Evolutionary conservation across 1,284 basidiomycete genomes (phyloP).

Genomic region (Puccinia coronata): DNA sequence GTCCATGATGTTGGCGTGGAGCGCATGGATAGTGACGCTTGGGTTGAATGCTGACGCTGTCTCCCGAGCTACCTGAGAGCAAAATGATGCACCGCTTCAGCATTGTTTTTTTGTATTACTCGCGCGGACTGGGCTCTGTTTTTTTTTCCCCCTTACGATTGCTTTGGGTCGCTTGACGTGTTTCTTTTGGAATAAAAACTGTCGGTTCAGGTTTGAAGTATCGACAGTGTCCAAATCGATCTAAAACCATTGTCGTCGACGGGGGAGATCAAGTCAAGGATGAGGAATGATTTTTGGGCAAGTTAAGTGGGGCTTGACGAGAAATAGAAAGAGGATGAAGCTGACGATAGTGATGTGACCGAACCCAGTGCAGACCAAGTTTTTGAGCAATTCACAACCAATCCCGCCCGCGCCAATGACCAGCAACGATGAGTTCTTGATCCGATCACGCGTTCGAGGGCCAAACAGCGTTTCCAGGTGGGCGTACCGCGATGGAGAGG

Average conservation of each 20-base stretch:
- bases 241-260: conserved; percentile 51
- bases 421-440: conserved; percentile 68
- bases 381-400: conserved; percentile 96
- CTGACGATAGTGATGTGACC: conserved; percentile 74
- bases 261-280: not conserved
- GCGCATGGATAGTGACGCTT: conserved; percentile 78
- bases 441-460: conserved; percentile 15
- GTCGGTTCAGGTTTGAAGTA: conserved; percentile 94
- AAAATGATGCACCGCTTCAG: no score
- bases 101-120: no score
- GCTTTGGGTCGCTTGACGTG: conserved; percentile 97
- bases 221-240: conserved; percentile 98
- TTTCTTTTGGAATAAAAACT: conserved; percentile 96
- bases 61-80: conserved; percentile 74
- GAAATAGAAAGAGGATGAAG: not conserved
- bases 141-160: no score
- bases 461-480: conserved; percentile 40
- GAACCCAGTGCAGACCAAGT: conserved; percentile 89
- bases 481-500: conserved; percentile 10
- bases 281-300: not conserved
- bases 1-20: conserved; percentile 95
- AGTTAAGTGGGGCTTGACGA: not conserved
- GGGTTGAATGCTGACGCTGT: conserved; percentile 91
- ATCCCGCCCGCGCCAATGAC: conserved; percentile 97
- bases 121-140: no score